Conservation (phyloP, 257 asterid genomes). For the Fraxinus excelsior region DNA sequence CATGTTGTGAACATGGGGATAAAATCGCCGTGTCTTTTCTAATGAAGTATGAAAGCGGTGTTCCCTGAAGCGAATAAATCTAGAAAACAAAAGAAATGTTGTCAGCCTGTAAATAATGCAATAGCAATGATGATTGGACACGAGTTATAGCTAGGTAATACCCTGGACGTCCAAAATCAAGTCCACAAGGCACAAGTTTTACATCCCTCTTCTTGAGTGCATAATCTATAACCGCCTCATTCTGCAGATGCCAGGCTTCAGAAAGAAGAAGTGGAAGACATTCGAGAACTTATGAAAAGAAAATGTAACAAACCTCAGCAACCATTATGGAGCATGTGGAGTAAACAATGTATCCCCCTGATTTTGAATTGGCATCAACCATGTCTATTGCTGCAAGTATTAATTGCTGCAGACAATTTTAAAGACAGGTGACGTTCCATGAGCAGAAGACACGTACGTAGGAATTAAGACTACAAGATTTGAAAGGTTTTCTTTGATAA, state of each 20-base stretch:
- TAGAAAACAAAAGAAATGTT: constrained; percentile 26
- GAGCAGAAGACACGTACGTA: too few species aligned
- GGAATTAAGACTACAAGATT: too few species aligned
- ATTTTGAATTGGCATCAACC: constrained; percentile 94
- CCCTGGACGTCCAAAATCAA: constrained; percentile 96
- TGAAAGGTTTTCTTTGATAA: too few species aligned
- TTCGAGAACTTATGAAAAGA: constrained; percentile 5
- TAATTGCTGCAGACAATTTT: constrained; percentile 43
- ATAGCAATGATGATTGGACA: background rate
- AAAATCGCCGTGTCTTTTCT: constrained; percentile 82
- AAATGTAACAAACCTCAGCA: constrained; percentile 67
- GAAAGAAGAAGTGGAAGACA: constrained; percentile 10
- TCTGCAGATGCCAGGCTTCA: constrained; percentile 55
- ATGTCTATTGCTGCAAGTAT: constrained; percentile 83
- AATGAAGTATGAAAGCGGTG: constrained; percentile 69
- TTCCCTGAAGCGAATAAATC: constrained; percentile 76
- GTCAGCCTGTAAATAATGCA: constrained; percentile 23
- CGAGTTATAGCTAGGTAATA: constrained; percentile 29
- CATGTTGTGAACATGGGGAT: constrained; percentile 94
- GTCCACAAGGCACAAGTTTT: constrained; percentile 92
- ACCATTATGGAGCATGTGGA: constrained; percentile 94
- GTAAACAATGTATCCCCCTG: constrained; percentile 92
- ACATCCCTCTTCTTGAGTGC: constrained; percentile 94
- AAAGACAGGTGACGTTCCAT: too few species aligned
- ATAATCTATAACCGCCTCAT: constrained; percentile 93